Conservation (phyloP, 2,329 filamentous ascomycete species). For the Lizonia empirigonia region DNA sequence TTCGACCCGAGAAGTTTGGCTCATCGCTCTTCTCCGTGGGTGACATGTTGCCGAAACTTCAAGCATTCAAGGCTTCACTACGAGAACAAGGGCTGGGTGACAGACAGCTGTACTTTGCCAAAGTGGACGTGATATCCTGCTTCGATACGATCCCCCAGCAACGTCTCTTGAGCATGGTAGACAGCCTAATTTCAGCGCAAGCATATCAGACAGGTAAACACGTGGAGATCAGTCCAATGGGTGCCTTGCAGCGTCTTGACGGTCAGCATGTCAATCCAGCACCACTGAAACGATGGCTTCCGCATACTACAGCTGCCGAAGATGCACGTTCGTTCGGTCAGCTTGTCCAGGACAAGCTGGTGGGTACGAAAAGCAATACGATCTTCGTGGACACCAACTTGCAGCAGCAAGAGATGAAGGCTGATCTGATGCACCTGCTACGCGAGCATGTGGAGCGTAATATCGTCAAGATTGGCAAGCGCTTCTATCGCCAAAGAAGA, state of each 20-base stretch:
- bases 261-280: constrained; percentile 38
- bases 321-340: constrained; percentile 41
- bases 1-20: constrained; percentile 66
- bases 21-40: constrained; percentile 80
- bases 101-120: constrained; percentile 77
- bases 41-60: constrained; percentile 77
- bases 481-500: constrained; percentile 81
- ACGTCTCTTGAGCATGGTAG: constrained; percentile 71
- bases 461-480: constrained; percentile 85
- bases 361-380: constrained; percentile 59
- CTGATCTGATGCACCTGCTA: constrained; percentile 71
- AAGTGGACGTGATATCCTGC: constrained; percentile 87
- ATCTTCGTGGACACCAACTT: constrained; percentile 76
- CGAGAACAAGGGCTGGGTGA: constrained; percentile 39
- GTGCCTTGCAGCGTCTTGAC: constrained; percentile 42
- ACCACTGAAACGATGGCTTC: constrained; percentile 49
- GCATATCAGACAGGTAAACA: constrained; percentile 77
- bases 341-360: constrained; percentile 39
- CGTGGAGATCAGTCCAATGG: constrained; percentile 67
- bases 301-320: constrained; percentile 44
- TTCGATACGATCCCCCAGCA: constrained; percentile 95
- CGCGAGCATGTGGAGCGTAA: constrained; percentile 82
- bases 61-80: constrained; percentile 66
- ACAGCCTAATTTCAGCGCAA: constrained; percentile 60
- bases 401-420: constrained; percentile 62